Evolutionary conservation across 352 stramenopile genomes (phyloP), one percentile per base, ranked within the genome.

Genomic region (Phytophthora sansomeana): DNA sequence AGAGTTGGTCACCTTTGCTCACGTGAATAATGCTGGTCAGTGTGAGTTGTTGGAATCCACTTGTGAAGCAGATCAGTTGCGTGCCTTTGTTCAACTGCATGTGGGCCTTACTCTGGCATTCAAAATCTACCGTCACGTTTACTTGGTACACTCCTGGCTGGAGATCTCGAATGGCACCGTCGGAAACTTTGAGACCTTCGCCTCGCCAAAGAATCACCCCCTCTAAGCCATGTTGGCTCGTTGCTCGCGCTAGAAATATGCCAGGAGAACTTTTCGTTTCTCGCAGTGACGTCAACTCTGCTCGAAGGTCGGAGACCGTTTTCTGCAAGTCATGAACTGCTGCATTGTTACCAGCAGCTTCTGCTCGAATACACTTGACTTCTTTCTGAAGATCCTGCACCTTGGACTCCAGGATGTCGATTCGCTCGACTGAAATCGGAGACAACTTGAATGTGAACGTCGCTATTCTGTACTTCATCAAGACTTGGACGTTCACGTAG

Each of bases 131-230:
- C 7, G 56, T 41, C n/a, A 57, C 14, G n/a, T 26, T 55, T 21
- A 63, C 44, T 49, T 63, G 56, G 26, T 63, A 57, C 21, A 63
- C 28, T 11, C 33, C 56, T 28, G 56, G 33, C 17, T 42, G 49
- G 16, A 64, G 8, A 14, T 48, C 44, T 5, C 29, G 24, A 33
- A 64, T 24, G 14, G 41, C 28, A 0, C 56, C 56, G 36, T 49
- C 35, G 21, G 38, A 11, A 7, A 64, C 56, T 48, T 64, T 57
- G 44, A 64, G 56, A 32, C 35, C 33, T 16, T 64, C 44, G 26
- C 56, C 57, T 13, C 44, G 44, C 56, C 56, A 57, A 11, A 49
- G 29, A 57, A 58, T 16, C 8, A 56, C 5, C 35, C 56, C 44
- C 4, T 64, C 44, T 6, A 26, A 14, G 10, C 56, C 46, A 29